Conservation (phyloP, 441 rosid species). For the Sinapis alba region DNA sequence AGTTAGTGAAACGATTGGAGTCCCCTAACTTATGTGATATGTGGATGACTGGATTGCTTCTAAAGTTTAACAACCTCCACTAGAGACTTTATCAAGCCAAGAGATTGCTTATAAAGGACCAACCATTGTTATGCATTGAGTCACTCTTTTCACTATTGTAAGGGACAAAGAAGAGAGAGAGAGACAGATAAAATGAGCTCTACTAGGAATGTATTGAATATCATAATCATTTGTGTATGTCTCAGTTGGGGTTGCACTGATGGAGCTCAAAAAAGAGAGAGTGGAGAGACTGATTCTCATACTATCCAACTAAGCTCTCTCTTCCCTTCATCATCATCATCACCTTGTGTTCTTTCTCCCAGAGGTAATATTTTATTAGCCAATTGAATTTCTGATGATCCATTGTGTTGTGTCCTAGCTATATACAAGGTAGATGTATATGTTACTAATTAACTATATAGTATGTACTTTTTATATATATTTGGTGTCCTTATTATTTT, state of each 20-base stretch:
- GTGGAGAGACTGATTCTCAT: slow-evolving; percentile 3
- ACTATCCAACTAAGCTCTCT: slow-evolving; percentile 27
- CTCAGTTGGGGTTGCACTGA: slow-evolving; percentile 13
- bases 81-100: slow-evolving; percentile 1
- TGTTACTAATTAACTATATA: no score
- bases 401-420: background rate
- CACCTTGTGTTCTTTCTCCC: slow-evolving; percentile 37
- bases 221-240: slow-evolving; percentile 2
- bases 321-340: slow-evolving; percentile 31
- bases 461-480: background rate
- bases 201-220: background rate
- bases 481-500: background rate
- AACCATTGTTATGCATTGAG: slow-evolving; percentile 16
- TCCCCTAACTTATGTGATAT: slow-evolving; percentile 11
- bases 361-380: slow-evolving; percentile 15
- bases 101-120: slow-evolving; percentile 30
- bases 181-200: slow-evolving; percentile 24
- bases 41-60: slow-evolving; percentile 39
- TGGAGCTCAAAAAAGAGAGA: slow-evolving; percentile 16
- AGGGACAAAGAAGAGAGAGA: background rate
- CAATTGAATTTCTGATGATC: background rate
- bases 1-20: slow-evolving; percentile 16
- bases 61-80: slow-evolving; percentile 34
- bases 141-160: background rate
- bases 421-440: background rate